These are phyloP conservation scores for Mycena filopes DNA, from an alignment of 768 basidiomycete species.

Conservation along the genomic window DNA sequence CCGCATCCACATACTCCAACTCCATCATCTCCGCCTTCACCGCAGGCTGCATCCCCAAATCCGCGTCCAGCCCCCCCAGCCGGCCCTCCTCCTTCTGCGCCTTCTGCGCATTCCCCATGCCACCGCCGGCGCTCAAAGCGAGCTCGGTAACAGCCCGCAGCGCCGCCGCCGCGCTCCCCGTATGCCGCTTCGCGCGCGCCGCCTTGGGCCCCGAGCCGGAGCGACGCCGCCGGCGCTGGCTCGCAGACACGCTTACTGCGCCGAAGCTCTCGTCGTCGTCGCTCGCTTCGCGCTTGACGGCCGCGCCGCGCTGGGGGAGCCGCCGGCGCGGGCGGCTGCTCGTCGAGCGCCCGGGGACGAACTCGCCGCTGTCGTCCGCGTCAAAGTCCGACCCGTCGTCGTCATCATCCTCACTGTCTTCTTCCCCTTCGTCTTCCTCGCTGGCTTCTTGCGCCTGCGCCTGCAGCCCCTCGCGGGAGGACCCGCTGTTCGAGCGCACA, in stretches of 20 bases:
- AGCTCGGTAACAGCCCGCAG: slow-evolving; percentile 25
- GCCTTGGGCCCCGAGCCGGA: background rate
- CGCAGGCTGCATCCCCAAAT: background rate
- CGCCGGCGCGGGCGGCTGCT: background rate
- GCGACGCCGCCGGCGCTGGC: background rate
- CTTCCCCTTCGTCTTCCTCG: background rate
- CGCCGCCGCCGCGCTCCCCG: slow-evolving; percentile 31
- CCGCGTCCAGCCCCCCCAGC: too few species aligned
- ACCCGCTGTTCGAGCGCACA: background rate
- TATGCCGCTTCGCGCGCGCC: slow-evolving; percentile 11
- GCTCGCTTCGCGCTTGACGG: slow-evolving; percentile 1
- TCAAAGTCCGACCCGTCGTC: slow-evolving; percentile 7
- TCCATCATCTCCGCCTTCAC: background rate
- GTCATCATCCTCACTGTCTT: background rate
- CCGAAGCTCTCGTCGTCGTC: background rate
- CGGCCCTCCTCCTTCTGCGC: too few species aligned
- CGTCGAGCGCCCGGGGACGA: slow-evolving; percentile 27
- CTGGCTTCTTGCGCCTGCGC: background rate
- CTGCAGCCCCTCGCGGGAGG: background rate
- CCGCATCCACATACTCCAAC: too few species aligned
- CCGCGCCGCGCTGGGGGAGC: background rate
- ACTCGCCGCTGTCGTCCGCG: slow-evolving; percentile 27
- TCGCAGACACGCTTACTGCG: background rate
- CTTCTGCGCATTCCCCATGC: background rate
- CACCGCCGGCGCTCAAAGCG: background rate